These are phyloP conservation scores for Solanum dulcamara DNA, from an alignment of 257 asterid species.

Conservation along the genomic window DNA sequence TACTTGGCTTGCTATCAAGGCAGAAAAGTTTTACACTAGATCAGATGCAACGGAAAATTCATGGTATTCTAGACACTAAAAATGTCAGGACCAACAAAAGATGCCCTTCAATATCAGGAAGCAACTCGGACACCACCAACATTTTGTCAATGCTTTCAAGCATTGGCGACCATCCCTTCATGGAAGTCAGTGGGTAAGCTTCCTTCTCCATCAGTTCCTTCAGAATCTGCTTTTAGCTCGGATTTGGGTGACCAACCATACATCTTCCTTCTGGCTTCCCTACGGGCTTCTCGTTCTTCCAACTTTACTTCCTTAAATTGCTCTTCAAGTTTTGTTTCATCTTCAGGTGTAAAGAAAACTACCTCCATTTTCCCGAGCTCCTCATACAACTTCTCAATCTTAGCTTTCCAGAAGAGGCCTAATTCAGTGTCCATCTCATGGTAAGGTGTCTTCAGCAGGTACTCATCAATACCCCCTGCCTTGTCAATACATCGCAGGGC, in stretches of 20 bases:
- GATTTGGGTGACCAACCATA: slow-evolving; percentile 48
- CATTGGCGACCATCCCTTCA: slow-evolving; percentile 52
- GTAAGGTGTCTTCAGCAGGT: slow-evolving; percentile 83
- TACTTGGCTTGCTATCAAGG: not conserved
- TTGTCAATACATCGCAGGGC: slow-evolving; percentile 95
- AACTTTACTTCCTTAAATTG: slow-evolving; percentile 44
- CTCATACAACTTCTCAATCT: slow-evolving; percentile 75
- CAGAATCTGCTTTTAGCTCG: slow-evolving; percentile 19
- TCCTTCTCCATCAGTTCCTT: slow-evolving; percentile 14
- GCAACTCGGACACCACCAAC: not conserved
- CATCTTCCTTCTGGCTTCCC: slow-evolving; percentile 63
- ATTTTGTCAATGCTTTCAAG: slow-evolving; percentile 21
- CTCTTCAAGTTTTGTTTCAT: slow-evolving; percentile 53
- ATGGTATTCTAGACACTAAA: not conserved
- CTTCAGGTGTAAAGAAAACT: slow-evolving; percentile 71
- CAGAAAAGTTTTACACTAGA: not conserved
- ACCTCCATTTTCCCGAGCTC: slow-evolving; percentile 88
- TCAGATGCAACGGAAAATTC: not conserved
- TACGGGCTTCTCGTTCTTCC: slow-evolving; percentile 43
- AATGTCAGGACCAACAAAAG: not conserved
- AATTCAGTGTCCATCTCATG: slow-evolving; percentile 82
- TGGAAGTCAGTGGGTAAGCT: slow-evolving; percentile 20
- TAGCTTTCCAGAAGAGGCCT: slow-evolving; percentile 86
- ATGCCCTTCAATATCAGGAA: not conserved
- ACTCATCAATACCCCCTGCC: slow-evolving; percentile 95